Percentiles rank a stretch among this genome's conserved stretches.
phyloP scores from a whole-genome alignment of 1,139 yeast species.

The Zygosaccharomyces sapae region DNA sequence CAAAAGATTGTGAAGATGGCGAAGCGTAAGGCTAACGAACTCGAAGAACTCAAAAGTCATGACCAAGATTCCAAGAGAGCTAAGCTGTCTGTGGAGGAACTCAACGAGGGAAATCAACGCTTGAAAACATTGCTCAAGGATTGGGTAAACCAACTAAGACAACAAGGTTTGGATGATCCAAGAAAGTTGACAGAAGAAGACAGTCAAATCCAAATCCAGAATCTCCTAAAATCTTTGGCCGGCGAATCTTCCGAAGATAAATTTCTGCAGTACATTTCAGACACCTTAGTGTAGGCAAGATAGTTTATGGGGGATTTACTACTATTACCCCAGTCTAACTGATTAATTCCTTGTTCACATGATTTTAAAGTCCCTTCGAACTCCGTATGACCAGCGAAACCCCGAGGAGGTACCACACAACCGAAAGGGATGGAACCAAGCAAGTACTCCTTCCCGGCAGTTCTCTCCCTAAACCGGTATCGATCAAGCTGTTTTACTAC shows the following conservation, averaged over 20 bases:
- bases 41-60: conserved; percentile 61
- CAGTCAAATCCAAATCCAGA: conserved; percentile 25
- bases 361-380: too few relatives aligned
- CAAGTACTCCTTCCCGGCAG: too few relatives aligned
- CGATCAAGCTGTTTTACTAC: too few relatives aligned
- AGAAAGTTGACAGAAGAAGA: conserved; percentile 24
- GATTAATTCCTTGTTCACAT: too few relatives aligned
- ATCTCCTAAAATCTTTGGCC: conserved; percentile 20
- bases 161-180: conserved; percentile 31
- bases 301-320: too few relatives aligned
- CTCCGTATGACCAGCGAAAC: too few relatives aligned
- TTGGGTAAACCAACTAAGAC: conserved; percentile 56
- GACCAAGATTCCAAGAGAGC: conserved; percentile 43
- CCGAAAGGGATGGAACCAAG: too few relatives aligned
- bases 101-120: conserved; percentile 51
- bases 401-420: too few relatives aligned
- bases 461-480: too few relatives aligned
- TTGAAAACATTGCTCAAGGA: conserved; percentile 53
- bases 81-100: conserved; percentile 52
- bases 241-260: conserved; percentile 18
- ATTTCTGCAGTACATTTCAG: conserved; percentile 24
- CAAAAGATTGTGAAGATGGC: conserved; percentile 88
- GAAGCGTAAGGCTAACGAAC: conserved; percentile 82
- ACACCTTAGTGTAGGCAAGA: conserved; percentile 12
- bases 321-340: too few relatives aligned